Evolutionary conservation across 2,329 filamentous ascomycete genomes (phyloP).

Genomic region (Thielaviopsis euricoi): DNA sequence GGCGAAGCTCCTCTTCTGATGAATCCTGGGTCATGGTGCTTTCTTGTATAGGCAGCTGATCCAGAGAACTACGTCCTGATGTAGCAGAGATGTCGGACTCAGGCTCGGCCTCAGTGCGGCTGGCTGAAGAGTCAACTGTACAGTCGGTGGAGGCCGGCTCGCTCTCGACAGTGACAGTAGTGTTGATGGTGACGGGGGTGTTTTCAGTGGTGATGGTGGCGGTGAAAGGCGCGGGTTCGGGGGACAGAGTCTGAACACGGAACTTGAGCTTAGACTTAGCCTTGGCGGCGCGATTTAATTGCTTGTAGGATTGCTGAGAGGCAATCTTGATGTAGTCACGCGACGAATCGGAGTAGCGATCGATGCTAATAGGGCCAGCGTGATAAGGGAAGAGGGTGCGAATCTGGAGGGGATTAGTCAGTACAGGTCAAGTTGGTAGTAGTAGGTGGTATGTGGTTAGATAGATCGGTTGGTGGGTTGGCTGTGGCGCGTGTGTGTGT

Average conservation of each 20-base stretch:
- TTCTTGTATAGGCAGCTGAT: too few relatives aligned
- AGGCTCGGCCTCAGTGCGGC: neutral
- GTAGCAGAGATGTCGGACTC: neutral
- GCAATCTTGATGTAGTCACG: constrained; percentile 67
- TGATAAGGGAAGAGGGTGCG: constrained; percentile 51
- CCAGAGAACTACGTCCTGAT: too few relatives aligned
- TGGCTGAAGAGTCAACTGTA: neutral
- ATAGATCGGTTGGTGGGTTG: too few relatives aligned
- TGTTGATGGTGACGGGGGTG: neutral
- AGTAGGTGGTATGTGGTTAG: too few relatives aligned
- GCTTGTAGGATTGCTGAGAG: constrained; percentile 77
- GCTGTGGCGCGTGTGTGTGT: too few relatives aligned
- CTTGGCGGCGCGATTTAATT: constrained; percentile 90
- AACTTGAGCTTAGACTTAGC: constrained; percentile 96
- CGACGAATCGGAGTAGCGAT: constrained; percentile 91
- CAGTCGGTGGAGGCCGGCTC: constrained; percentile 12
- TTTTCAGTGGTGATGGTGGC: neutral
- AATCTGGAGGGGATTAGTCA: constrained; percentile 33
- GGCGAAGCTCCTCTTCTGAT: too few relatives aligned
- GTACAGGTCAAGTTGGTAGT: constrained; percentile 9
- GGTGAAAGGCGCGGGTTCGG: neutral
- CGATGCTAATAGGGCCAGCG: constrained; percentile 41
- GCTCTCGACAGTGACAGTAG: constrained; percentile 33
- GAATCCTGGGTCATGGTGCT: too few relatives aligned
- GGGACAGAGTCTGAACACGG: constrained; percentile 39